These are phyloP conservation scores for Macrocybe gigantea DNA, from an alignment of 768 basidiomycete genomes.

Conservation along the genomic window DNA sequence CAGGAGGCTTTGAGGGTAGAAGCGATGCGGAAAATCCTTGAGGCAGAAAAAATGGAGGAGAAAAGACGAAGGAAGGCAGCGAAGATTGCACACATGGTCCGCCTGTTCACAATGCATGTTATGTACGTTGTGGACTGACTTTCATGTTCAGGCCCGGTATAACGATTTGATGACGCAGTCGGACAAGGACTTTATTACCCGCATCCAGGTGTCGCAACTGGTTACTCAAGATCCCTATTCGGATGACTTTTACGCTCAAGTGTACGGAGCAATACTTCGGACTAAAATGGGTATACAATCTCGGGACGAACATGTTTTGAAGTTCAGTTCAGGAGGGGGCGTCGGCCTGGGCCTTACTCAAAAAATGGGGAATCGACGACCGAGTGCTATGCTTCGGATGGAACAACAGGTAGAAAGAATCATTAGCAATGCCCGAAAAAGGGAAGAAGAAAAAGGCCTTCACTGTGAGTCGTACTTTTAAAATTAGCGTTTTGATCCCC, in stretches of 20 bases:
- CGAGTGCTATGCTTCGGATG: constrained; percentile 89
- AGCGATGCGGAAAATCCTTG: constrained; percentile 85
- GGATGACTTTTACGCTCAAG: constrained; percentile 98
- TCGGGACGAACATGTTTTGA: constrained; percentile 74
- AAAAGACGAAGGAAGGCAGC: constrained; percentile 73
- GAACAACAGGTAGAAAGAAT: constrained; percentile 94
- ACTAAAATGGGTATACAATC: constrained; percentile 70
- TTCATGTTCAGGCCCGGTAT: constrained; percentile 63
- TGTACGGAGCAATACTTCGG: constrained; percentile 81
- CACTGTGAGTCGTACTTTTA: constrained; percentile 32
- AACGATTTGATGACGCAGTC: constrained; percentile 96
- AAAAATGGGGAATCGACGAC: constrained; percentile 62
- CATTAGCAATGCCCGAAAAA: constrained; percentile 82
- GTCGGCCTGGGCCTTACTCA: constrained; percentile 78
- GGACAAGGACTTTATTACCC: constrained; percentile 99
- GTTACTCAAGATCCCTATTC: constrained; percentile 96
- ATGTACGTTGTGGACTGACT: constrained; percentile 2
- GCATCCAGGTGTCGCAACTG: constrained; percentile 97
- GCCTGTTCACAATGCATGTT: constrained; percentile 11
- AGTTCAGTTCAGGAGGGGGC: constrained; percentile 78
- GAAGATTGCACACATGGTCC: constrained; percentile 87
- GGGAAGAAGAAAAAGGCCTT: constrained; percentile 80
- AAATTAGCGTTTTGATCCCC: background rate
- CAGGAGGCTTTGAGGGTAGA: constrained; percentile 70
- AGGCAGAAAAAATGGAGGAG: constrained; percentile 85